Evolutionary conservation across 176 grass and related monocot genomes (phyloP).

Genomic region (Otatea glauca): DNA sequence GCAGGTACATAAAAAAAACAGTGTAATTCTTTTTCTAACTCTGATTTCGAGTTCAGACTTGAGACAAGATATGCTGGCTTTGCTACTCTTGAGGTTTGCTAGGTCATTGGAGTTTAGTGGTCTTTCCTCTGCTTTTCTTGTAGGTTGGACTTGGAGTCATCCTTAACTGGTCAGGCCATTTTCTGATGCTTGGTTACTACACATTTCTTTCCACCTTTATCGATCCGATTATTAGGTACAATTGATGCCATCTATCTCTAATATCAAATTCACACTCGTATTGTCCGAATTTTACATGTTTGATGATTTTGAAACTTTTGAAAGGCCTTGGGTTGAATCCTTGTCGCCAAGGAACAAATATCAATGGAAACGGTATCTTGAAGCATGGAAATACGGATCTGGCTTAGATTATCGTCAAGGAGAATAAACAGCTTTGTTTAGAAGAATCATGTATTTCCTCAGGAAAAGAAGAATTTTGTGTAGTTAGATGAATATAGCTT

Average conservation of each 20-base stretch:
- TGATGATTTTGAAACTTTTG: background rate
- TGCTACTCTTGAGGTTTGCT: conserved; percentile 27
- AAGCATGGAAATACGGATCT: conserved; percentile 95
- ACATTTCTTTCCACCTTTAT: conserved; percentile 80
- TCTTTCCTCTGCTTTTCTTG: conserved; percentile 34
- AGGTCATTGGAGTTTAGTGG: conserved; percentile 20
- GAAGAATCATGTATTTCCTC: background rate
- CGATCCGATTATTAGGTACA: conserved; percentile 62
- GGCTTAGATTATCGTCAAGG: conserved; percentile 85
- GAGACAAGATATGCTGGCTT: conserved; percentile 19
- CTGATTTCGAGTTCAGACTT: conserved; percentile 19
- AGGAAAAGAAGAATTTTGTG: background rate
- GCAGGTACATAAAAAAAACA: conserved; percentile 49
- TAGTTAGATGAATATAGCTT: background rate
- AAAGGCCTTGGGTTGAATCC: conserved; percentile 76
- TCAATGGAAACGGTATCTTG: conserved; percentile 76
- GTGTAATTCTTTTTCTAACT: conserved; percentile 12
- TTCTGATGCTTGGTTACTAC: conserved; percentile 85
- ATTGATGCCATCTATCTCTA: conserved; percentile 21
- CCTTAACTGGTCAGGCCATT: conserved; percentile 89
- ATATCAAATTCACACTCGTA: conserved; percentile 33
- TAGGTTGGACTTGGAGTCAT: conserved; percentile 84
- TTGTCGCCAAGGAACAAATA: conserved; percentile 69
- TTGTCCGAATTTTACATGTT: background rate
- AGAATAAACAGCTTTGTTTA: conserved; percentile 36